Percentiles rank a stretch among this genome's conserved stretches.
phyloP scores from a whole-genome alignment of 345 rosid species.

The Hibiscus trionum region DNA sequence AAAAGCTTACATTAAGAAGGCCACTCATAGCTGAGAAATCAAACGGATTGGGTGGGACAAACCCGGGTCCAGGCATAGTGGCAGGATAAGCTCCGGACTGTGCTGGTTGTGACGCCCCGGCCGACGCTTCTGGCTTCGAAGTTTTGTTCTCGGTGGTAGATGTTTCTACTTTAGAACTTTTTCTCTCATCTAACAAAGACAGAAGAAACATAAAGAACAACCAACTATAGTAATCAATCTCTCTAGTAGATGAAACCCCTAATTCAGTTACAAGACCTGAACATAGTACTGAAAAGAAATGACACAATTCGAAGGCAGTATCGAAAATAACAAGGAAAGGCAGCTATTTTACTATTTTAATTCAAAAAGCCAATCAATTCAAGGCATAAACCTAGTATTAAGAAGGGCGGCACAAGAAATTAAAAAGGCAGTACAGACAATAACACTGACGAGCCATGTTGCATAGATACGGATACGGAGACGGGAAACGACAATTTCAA shows the following conservation, averaged over 20 bases:
- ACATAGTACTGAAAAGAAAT: not conserved
- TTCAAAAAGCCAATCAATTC: not conserved
- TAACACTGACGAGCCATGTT: too few species aligned
- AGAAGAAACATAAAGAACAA: not conserved
- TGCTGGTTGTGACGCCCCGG: slow-evolving; percentile 40
- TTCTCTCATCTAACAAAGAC: slow-evolving; percentile 43
- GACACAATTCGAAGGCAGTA: not conserved
- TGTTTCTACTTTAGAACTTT: slow-evolving; percentile 38
- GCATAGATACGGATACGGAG: too few species aligned
- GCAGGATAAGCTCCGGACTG: slow-evolving; percentile 31
- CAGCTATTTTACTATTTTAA: not conserved
- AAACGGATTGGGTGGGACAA: slow-evolving; percentile 50
- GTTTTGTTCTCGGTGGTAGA: slow-evolving; percentile 39
- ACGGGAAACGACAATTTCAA: too few species aligned
- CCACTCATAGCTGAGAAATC: slow-evolving; percentile 86
- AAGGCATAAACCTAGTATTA: not conserved
- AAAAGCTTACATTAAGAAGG: slow-evolving; percentile 60
- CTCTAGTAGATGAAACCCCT: not conserved
- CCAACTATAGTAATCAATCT: not conserved
- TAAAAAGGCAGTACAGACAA: too few species aligned
- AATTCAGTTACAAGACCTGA: slow-evolving; percentile 1
- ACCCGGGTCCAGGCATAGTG: slow-evolving; percentile 29
- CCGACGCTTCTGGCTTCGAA: slow-evolving; percentile 43
- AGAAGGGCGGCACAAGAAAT: not conserved
- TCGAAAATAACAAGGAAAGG: not conserved